Percentiles rank a stretch among this genome's conserved stretches.
phyloP scores from a whole-genome alignment of 148 eudicot genomes.

The Gaultheria prostrata region DNA sequence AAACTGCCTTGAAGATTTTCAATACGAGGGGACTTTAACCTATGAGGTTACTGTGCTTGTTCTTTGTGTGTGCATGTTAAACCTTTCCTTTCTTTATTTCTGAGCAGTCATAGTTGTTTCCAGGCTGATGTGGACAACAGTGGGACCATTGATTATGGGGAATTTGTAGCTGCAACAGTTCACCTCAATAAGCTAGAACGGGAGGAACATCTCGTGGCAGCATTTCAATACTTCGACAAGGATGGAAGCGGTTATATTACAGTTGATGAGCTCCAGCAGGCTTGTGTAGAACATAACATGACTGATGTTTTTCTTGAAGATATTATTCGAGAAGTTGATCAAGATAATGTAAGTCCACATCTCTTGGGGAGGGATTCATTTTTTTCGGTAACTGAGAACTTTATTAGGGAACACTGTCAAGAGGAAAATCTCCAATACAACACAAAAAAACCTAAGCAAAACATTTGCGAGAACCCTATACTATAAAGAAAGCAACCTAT shows the following conservation, averaged over 20 bases:
- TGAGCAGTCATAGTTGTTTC: conserved; percentile 21
- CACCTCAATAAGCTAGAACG: conserved; percentile 81
- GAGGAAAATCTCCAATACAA: neutral
- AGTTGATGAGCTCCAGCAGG: conserved; percentile 84
- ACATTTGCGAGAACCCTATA: neutral
- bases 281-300: conserved; percentile 68
- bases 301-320: conserved; percentile 65
- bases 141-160: conserved; percentile 87
- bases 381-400: neutral
- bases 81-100: conserved; percentile 3
- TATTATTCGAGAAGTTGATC: conserved; percentile 73
- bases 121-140: conserved; percentile 93
- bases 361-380: neutral
- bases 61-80: neutral
- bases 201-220: conserved; percentile 80
- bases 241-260: conserved; percentile 90
- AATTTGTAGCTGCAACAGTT: conserved; percentile 79
- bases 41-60: neutral
- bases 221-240: conserved; percentile 84
- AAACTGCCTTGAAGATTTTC: neutral
- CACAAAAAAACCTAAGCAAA: neutral
- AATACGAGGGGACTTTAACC: neutral
- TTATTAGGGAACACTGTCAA: neutral
- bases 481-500: neutral
- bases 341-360: conserved; percentile 61